Evolutionary conservation across 1,284 basidiomycete genomes (phyloP).

Genomic region (Microbotryomycetes sp.): DNA sequence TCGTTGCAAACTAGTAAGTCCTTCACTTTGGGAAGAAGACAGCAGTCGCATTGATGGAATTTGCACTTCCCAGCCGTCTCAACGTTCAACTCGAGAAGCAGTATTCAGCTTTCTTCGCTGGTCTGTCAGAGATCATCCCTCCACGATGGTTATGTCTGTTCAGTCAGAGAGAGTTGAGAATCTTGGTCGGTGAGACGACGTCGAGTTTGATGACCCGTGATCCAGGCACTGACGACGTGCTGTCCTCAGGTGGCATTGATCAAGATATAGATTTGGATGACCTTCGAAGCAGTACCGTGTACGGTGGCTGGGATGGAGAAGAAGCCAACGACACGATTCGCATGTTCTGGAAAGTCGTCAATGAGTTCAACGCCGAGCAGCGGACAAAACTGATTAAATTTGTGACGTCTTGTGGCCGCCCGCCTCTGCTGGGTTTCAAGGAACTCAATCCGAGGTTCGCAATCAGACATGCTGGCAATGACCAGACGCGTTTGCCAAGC

Average conservation of each 20-base stretch:
- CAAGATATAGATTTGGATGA: conserved; percentile 70
- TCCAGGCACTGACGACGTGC: conserved; percentile 55
- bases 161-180: conserved; percentile 73
- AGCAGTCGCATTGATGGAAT: background rate
- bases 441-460: conserved; percentile 78
- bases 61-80: conserved; percentile 49
- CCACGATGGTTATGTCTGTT: conserved; percentile 87
- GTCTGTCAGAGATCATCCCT: conserved; percentile 80
- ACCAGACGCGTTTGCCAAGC: conserved; percentile 66
- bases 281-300: conserved; percentile 63
- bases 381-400: conserved; percentile 70
- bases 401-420: conserved; percentile 82
- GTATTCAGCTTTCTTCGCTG: conserved; percentile 63
- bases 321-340: conserved; percentile 62
- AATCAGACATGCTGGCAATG: conserved; percentile 68
- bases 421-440: conserved; percentile 81
- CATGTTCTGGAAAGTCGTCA: conserved; percentile 43
- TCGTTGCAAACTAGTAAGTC: conserved; percentile 67
- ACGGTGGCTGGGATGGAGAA: conserved; percentile 49
- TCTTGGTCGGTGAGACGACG: conserved; percentile 35
- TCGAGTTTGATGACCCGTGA: background rate
- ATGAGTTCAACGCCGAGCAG: conserved; percentile 59
- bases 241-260: conserved; percentile 40
- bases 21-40: too few relatives aligned
- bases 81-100: conserved; percentile 56